phyloP scores from a whole-genome alignment of 2,329 filamentous ascomycete genomes.

The Diaporthe vaccinii region DNA sequence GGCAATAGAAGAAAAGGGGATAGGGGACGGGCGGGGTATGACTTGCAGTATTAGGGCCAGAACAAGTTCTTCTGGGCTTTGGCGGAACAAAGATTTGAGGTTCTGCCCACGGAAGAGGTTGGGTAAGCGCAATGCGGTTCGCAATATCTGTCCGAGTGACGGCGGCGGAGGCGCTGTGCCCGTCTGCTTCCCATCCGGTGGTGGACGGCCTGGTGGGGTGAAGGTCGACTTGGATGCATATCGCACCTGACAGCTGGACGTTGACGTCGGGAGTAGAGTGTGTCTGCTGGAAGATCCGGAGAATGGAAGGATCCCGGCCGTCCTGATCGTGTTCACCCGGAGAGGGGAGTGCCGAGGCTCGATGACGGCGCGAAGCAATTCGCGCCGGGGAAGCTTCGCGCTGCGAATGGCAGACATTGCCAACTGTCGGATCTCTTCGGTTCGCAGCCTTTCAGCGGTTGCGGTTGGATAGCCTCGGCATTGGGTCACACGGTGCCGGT shows the following conservation, averaged over 20 bases:
- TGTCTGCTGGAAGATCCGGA: neutral
- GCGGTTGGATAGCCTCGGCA: neutral
- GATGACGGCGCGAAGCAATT: slow-evolving; percentile 34
- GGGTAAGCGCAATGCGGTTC: slow-evolving; percentile 45
- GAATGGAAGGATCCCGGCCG: neutral
- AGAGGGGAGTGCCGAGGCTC: slow-evolving; percentile 3
- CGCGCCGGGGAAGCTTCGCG: slow-evolving; percentile 34
- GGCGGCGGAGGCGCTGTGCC: neutral
- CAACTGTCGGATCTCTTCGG: neutral
- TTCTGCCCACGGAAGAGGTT: slow-evolving; percentile 55
- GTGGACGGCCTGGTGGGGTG: neutral
- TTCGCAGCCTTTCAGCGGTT: slow-evolving; percentile 6
- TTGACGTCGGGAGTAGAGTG: no score
- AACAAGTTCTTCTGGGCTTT: slow-evolving; percentile 60
- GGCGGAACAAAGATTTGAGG: slow-evolving; percentile 54
- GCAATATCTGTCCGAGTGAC: slow-evolving; percentile 29
- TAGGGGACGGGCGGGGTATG: neutral
- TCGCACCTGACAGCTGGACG: slow-evolving; percentile 18
- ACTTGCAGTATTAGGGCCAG: slow-evolving; percentile 58
- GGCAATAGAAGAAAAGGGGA: slow-evolving; percentile 44
- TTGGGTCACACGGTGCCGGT: neutral
- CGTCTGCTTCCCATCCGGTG: neutral
- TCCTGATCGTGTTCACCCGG: slow-evolving; percentile 5
- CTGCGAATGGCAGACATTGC: slow-evolving; percentile 35
- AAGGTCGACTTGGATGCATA: slow-evolving; percentile 13